Evolutionary conservation across 2,329 filamentous ascomycete species (phyloP).

Genomic region (Pseudomassariella vexata): DNA sequence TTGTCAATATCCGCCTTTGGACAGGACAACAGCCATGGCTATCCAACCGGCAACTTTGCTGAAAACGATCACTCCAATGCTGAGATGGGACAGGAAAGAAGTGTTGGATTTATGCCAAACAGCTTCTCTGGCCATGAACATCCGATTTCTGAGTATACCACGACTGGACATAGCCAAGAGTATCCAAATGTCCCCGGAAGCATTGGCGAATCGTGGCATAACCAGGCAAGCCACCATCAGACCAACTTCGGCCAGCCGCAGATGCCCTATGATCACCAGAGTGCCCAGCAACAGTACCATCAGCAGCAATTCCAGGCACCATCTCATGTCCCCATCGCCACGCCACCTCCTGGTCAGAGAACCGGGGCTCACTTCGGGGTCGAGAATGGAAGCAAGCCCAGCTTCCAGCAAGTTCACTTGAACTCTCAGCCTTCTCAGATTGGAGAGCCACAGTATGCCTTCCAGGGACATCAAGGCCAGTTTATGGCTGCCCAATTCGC

Average conservation of each 20-base stretch:
- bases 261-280: constrained; percentile 5
- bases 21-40: no score
- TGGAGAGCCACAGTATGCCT: neutral
- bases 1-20: no score
- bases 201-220: neutral
- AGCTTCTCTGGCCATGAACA: no score
- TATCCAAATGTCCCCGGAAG: neutral
- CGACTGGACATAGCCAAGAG: no score
- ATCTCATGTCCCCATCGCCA: constrained; percentile 7
- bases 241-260: neutral
- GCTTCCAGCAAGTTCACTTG: no score
- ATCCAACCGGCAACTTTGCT: no score
- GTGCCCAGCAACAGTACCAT: constrained; percentile 16
- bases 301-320: constrained; percentile 9
- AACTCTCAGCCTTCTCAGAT: neutral
- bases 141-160: no score
- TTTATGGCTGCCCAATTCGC: no score
- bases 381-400: neutral
- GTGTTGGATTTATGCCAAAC: no score
- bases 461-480: constrained; percentile 2
- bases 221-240: no score
- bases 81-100: no score
- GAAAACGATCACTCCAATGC: no score
- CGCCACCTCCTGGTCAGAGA: constrained; percentile 2
- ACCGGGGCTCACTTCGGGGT: neutral